Conservation (phyloP, 2,329 filamentous ascomycete genomes). For the Venturia carpophila region DNA sequence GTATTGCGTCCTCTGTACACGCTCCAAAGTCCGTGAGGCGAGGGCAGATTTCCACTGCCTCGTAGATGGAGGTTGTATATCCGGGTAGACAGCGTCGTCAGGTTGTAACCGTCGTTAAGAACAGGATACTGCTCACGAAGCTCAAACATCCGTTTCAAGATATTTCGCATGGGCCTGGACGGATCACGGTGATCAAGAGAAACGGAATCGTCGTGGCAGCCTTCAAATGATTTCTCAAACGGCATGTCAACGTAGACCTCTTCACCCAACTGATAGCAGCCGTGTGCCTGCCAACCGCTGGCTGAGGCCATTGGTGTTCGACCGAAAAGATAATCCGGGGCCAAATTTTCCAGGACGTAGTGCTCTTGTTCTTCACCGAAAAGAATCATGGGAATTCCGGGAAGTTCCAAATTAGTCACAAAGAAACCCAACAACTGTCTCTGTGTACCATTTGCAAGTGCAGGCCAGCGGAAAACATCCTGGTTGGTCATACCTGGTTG, state of each 20-base stretch:
- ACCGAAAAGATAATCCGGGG: slow-evolving; percentile 59
- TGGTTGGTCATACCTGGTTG: slow-evolving; percentile 1
- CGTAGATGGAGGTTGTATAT: slow-evolving; percentile 31
- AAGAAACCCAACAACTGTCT: slow-evolving; percentile 51
- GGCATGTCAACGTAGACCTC: slow-evolving; percentile 53
- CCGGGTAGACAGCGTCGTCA: slow-evolving; percentile 50
- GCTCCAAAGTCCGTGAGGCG: slow-evolving; percentile 46
- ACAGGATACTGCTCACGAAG: slow-evolving; percentile 49
- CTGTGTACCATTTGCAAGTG: slow-evolving; percentile 49
- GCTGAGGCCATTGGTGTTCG: slow-evolving; percentile 55
- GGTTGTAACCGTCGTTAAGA: slow-evolving; percentile 52
- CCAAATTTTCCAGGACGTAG: slow-evolving; percentile 57
- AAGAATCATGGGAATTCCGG: slow-evolving; percentile 54
- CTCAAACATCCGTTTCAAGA: slow-evolving; percentile 55
- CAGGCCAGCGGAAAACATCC: slow-evolving; percentile 49
- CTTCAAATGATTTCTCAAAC: slow-evolving; percentile 44
- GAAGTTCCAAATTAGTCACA: slow-evolving; percentile 51
- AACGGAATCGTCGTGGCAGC: slow-evolving; percentile 50
- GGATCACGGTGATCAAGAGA: slow-evolving; percentile 56
- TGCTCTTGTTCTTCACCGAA: slow-evolving; percentile 63
- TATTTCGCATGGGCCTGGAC: slow-evolving; percentile 52
- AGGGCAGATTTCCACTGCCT: slow-evolving; percentile 23
- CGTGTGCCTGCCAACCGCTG: slow-evolving; percentile 56
- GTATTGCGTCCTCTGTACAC: slow-evolving; percentile 45
- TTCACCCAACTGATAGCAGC: slow-evolving; percentile 52